phyloP scores from a whole-genome alignment of 148 eudicot genomes.

The Pharnaceum exiguum region DNA sequence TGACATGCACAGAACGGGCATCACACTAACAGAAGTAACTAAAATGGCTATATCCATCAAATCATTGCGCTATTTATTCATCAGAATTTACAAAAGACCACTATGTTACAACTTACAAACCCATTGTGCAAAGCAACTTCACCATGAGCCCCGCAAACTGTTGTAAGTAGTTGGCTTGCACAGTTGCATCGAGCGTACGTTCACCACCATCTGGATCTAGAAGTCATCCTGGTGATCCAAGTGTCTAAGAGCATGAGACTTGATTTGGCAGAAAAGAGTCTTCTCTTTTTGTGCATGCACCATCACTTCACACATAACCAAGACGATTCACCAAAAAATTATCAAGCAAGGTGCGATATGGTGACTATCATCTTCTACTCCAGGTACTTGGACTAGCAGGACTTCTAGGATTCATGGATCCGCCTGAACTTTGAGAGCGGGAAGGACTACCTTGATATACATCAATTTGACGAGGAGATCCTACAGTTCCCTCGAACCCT shows the following conservation, averaged over 20 bases:
- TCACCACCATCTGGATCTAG: not conserved
- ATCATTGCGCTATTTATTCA: too few relatives aligned
- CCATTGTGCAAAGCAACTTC: constrained; percentile 1
- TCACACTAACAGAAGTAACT: too few relatives aligned
- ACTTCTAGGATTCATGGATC: constrained; percentile 32
- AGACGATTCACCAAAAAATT: not conserved
- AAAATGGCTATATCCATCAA: too few relatives aligned
- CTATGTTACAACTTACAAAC: constrained; percentile 18
- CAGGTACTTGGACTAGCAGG: constrained; percentile 47
- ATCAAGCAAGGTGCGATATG: not conserved
- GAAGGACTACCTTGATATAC: constrained; percentile 53
- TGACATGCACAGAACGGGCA: too few relatives aligned
- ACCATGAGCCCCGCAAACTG: constrained; percentile 6
- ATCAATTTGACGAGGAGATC: constrained; percentile 59
- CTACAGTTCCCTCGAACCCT: constrained; percentile 38
- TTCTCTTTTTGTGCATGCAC: not conserved
- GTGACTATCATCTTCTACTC: constrained; percentile 40
- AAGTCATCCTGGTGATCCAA: not conserved
- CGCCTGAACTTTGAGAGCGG: constrained; percentile 37
- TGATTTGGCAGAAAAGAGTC: too few relatives aligned
- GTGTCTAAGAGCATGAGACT: not conserved
- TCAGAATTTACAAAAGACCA: constrained; percentile 20
- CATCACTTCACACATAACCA: not conserved
- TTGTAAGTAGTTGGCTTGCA: too few relatives aligned
- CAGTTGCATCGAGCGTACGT: not conserved